Base-by-base conservation (phyloP, 2,329 filamentous ascomycete genomes). In the Calonectria leucothoes region DNA sequence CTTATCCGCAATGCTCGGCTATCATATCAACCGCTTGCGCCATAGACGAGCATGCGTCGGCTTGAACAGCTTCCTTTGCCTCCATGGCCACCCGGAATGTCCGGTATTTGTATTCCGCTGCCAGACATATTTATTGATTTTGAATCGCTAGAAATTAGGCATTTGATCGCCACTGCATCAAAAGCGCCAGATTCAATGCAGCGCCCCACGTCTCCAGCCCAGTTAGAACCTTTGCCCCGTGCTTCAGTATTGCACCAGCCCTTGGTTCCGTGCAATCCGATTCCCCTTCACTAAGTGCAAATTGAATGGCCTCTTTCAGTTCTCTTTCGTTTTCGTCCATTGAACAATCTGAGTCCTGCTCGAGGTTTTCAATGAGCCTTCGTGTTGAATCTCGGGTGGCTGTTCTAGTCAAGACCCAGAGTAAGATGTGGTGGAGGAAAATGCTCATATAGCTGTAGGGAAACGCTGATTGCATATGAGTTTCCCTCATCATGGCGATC, bases 121-220 rank as follows among this genome's bases (percentile, higher is more conserved):
- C n/a, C 39, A n/a, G 20, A 45, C 20, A 45, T 45, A 3, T 4
- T 23, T 3, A 45, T 45, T 23, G 4, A 23, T 5, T 4, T 45
- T 23, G 10, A 1, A 12, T 45, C 4, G 20, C 39, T 23, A 5
- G n/a, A 23, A 45, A 23, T 23, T 14, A 45, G 6, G 42, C 42
- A 27, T 67, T 51, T 31, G 65, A 67, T n/a, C 65, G 33, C 23
- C 37, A 55, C 27, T 67, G 49, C 10, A 67, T 35, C 10, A 67
- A 55, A 3, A 67, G 49, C 8, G 65, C 48, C 65, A 67, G 11
- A 55, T 67, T 67, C 17, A 67, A 45, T 4, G 65, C 35, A 8
- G 65, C 65, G 1, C 65, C 65, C 65, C 65, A 67, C 20, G 65
- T 67, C 10, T 55, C 65, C 15, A 67, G 20, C 29, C 65, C 20